A percentile compares a stretch with the other conserved stretches of the same genome.
Evolutionary conservation across 73 alveolate species (phyloP).

Genomic region (Paramecium tetraurelia): DNA sequence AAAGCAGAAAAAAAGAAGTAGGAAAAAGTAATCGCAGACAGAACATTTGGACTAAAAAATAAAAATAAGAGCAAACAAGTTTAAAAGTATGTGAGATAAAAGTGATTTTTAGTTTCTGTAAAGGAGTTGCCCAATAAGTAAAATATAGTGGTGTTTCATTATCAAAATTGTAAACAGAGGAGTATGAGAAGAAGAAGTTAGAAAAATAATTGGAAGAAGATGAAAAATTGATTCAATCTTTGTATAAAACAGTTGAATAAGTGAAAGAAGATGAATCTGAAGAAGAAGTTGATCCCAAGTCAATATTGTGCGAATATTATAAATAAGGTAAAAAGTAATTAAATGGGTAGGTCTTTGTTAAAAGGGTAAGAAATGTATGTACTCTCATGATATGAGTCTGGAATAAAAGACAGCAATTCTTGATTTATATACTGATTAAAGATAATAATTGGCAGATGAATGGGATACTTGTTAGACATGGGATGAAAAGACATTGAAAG

Average conservation of each 20-base stretch:
- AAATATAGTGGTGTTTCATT: background rate
- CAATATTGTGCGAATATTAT: constrained; percentile 85
- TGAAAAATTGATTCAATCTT: constrained; percentile 81
- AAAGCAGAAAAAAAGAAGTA: constrained; percentile 89
- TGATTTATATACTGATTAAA: constrained; percentile 91
- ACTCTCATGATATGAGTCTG: constrained; percentile 85
- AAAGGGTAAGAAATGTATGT: constrained; percentile 93
- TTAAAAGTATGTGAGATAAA: constrained; percentile 74
- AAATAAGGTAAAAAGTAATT: constrained; percentile 68
- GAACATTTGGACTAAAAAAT: constrained; percentile 97
- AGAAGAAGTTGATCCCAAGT: constrained; percentile 85
- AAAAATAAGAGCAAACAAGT: constrained; percentile 93
- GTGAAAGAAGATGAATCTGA: constrained; percentile 70
- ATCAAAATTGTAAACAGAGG: constrained; percentile 57
- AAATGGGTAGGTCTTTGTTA: constrained; percentile 71
- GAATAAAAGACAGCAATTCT: constrained; percentile 85
- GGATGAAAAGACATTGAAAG: constrained; percentile 39
- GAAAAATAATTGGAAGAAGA: constrained; percentile 81
- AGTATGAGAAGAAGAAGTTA: constrained; percentile 80
- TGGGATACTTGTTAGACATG: constrained; percentile 55
- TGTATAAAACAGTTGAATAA: constrained; percentile 78
- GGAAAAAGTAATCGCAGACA: constrained; percentile 94
- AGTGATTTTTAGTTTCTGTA: constrained; percentile 67
- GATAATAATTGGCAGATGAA: constrained; percentile 59
- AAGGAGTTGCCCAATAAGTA: constrained; percentile 38